These are phyloP conservation scores for Fonsecaea erecta DNA, from an alignment of 2,329 filamentous ascomycete species.

Conservation along the genomic window DNA sequence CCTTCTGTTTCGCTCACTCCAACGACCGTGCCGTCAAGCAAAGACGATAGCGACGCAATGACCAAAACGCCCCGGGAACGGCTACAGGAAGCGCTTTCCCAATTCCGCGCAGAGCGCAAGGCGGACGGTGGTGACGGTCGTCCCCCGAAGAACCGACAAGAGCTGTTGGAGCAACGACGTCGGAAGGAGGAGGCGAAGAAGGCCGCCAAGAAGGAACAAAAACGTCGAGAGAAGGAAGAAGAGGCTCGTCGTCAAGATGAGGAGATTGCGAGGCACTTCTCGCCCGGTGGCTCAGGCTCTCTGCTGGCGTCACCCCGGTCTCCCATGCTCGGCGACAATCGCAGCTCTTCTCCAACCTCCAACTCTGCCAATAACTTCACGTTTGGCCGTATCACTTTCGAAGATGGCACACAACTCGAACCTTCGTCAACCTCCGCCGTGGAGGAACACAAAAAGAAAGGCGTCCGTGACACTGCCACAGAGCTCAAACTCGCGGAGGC, in stretches of 20 bases:
- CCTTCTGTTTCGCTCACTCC: conserved; percentile 20
- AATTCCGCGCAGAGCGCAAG: conserved; percentile 81
- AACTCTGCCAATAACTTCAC: conserved; percentile 69
- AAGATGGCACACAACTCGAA: conserved; percentile 80
- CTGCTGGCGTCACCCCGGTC: conserved; percentile 60
- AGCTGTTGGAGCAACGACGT: conserved; percentile 86
- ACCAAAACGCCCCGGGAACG: conserved; percentile 56
- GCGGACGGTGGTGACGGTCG: conserved; percentile 82
- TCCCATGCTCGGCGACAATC: conserved; percentile 44
- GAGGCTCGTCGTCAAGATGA: conserved; percentile 68
- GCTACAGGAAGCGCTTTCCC: conserved; percentile 80
- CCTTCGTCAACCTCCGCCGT: conserved; percentile 67
- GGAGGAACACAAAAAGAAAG: conserved; percentile 69
- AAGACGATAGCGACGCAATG: conserved; percentile 5
- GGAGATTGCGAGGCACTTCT: conserved; percentile 59
- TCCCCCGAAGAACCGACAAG: conserved; percentile 82
- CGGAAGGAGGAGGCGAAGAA: conserved; percentile 86
- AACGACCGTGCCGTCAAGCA: conserved; percentile 30
- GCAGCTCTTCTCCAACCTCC: not conserved
- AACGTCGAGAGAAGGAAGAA: conserved; percentile 76
- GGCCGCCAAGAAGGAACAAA: conserved; percentile 83
- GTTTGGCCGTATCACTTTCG: conserved; percentile 90
- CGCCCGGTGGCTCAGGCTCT: conserved; percentile 63
- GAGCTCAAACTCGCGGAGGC: conserved; percentile 85
- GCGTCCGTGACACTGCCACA: conserved; percentile 81